These are phyloP conservation scores for Poa pratensis DNA, from an alignment of 176 grass and related monocot species.

Conservation along the genomic window DNA sequence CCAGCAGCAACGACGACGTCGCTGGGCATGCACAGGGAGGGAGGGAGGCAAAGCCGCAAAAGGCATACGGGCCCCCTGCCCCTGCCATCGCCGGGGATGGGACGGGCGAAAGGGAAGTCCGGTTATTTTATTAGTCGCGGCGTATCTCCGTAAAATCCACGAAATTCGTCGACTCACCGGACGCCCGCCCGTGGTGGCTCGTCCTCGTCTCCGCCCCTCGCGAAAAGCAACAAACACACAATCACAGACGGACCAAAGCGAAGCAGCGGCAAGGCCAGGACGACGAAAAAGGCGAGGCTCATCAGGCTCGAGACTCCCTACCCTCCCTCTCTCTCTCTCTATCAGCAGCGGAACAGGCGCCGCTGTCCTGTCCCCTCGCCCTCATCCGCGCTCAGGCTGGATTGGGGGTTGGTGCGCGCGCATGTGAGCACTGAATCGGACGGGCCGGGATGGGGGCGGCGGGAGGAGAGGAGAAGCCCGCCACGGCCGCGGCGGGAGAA, in stretches of 20 bases:
- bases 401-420: constrained; percentile 1
- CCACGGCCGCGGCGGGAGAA: background rate
- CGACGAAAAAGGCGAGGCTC: background rate
- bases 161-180: constrained; percentile 63
- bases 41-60: background rate
- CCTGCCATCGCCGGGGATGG: no score
- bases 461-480: background rate
- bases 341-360: constrained; percentile 6
- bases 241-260: background rate
- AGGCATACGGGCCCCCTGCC: background rate
- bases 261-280: background rate
- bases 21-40: no score
- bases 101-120: no score
- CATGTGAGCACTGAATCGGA: constrained; percentile 21
- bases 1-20: background rate
- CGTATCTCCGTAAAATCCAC: constrained; percentile 84
- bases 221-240: constrained; percentile 31
- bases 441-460: constrained; percentile 32
- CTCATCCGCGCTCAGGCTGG: background rate
- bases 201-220: constrained; percentile 6
- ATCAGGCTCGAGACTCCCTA: no score
- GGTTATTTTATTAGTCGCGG: constrained; percentile 68
- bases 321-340: background rate
- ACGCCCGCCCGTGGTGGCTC: constrained; percentile 1
- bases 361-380: constrained; percentile 15